phyloP scores from a whole-genome alignment of 495 filamentous ascomycete genomes.

The Friedmanniomyces endolithicus region DNA sequence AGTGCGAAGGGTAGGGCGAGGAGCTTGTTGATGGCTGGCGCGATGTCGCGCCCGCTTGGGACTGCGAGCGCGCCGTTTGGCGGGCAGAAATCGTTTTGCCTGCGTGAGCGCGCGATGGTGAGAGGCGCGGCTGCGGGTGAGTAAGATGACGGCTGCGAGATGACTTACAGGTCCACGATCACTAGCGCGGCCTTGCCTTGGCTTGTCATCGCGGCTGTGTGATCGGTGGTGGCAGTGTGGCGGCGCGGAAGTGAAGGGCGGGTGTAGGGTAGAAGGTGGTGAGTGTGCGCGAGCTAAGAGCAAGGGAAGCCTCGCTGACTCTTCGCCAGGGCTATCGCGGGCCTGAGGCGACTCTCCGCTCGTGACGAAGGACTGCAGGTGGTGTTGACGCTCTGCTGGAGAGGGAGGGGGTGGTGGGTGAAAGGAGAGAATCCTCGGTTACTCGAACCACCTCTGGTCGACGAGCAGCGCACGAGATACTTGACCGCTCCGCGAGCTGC shows the following conservation, averaged over 20 bases:
- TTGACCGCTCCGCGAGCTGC: background rate
- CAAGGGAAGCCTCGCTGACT: background rate
- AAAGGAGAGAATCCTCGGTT: background rate
- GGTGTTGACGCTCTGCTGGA: background rate
- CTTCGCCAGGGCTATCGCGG: background rate
- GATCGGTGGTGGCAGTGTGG: background rate
- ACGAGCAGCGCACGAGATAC: background rate
- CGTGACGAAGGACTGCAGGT: background rate
- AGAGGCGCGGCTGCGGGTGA: background rate
- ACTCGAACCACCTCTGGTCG: background rate
- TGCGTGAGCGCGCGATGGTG: background rate
- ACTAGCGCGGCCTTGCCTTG: constrained; percentile 1
- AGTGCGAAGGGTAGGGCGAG: constrained; percentile 58
- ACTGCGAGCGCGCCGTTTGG: constrained; percentile 81
- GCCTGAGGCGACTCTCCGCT: background rate
- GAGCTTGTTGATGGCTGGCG: constrained; percentile 60
- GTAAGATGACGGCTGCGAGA: background rate
- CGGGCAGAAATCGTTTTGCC: constrained; percentile 90
- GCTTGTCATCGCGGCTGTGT: background rate
- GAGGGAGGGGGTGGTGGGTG: background rate
- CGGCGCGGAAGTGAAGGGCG: background rate
- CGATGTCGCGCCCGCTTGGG: constrained; percentile 52
- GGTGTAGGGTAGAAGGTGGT: background rate
- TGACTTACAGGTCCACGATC: constrained; percentile 8
- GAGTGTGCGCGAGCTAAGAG: background rate